Base-by-base conservation (phyloP, 768 basidiomycete species). In the Plicaturopsis crispa region DNA sequence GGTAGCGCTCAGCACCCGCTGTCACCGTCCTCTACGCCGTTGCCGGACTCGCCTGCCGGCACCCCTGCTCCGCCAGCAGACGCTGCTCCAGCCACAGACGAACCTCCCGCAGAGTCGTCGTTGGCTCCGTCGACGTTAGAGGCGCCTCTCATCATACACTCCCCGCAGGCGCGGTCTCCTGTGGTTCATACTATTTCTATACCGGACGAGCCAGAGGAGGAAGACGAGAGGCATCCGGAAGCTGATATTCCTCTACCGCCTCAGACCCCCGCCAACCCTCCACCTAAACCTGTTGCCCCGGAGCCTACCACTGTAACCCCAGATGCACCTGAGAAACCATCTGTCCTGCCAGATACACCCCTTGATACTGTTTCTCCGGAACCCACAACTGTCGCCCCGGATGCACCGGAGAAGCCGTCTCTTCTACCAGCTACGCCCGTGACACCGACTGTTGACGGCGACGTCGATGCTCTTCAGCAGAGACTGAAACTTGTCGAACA, bases 401-500 rank as follows among this genome's bases (percentile, higher is more conserved):
- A 14, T 28, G 14, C 26, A 28, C 26, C 8, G 10, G 26, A 8
- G 26, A 28, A 28, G 14, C 26, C 26, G 10, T 13, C 35, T 10
- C 16, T 21, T 6, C n/a, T n/a, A n/a, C n/a, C n/a, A n/a, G n/a
- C n/a, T n/a, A n/a, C n/a, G n/a, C 8, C 21, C 17, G 8, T 18
- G 35, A 19, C 33, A 13, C 31, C 31, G 8, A 26, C 26, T n/a
- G 41, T 42, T 16, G 51, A 46, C 26, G 37, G 41, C 3, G 60
- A 67, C 41, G 57, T 84, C 5, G 84, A 85, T 38, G 63, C 60
- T 23, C 58, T 89, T 38, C 81, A 77, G 51, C 69, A 78, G 44
- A 71, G 76, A 31, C 60, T 91, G 41, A 78, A 72, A 51, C 63
- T 81, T 24, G 71, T 88, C 2, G 85, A 90, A 48, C 77, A 85